phyloP scores from a whole-genome alignment of 2,329 filamentous ascomycete species.

The Stromatinia cepivora region DNA sequence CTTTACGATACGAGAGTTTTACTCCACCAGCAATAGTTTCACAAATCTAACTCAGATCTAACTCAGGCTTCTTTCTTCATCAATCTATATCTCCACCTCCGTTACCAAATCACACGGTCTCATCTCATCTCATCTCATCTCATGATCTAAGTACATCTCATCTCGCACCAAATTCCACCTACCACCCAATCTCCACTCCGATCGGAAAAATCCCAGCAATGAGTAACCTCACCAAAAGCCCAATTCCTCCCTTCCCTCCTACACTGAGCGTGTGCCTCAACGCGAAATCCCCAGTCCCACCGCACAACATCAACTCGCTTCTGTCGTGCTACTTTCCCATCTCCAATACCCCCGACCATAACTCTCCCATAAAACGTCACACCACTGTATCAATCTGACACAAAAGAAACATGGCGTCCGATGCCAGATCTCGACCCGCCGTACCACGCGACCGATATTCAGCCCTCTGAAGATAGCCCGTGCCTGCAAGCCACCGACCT shows the following conservation, averaged over 20 bases:
- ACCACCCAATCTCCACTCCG: neutral
- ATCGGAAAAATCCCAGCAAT: neutral
- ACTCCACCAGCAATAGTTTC: neutral
- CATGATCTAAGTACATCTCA: slow-evolving; percentile 18
- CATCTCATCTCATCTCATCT: slow-evolving; percentile 20
- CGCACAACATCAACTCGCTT: slow-evolving; percentile 5
- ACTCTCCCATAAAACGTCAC: neutral
- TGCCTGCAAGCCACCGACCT: slow-evolving; percentile 10
- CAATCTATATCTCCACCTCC: neutral
- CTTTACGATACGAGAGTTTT: neutral
- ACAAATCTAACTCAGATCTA: slow-evolving; percentile 11
- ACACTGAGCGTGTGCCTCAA: neutral
- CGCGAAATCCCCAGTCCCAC: slow-evolving; percentile 2
- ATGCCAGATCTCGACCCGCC: slow-evolving; percentile 18
- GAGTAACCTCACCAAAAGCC: slow-evolving; percentile 1
- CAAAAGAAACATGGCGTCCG: slow-evolving; percentile 4
- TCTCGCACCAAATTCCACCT: neutral
- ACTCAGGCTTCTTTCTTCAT: slow-evolving; percentile 7
- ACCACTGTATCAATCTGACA: neutral
- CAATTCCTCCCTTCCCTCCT: neutral
- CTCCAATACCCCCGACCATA: neutral
- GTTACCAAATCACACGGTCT: slow-evolving; percentile 15
- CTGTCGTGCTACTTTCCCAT: neutral
- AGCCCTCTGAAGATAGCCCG: neutral
- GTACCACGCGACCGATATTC: neutral